Evolutionary conservation across 2,329 filamentous ascomycete genomes (phyloP), one percentile per base, ranked within the genome.

Genomic region (Rhytidhysteron rufulum): DNA sequence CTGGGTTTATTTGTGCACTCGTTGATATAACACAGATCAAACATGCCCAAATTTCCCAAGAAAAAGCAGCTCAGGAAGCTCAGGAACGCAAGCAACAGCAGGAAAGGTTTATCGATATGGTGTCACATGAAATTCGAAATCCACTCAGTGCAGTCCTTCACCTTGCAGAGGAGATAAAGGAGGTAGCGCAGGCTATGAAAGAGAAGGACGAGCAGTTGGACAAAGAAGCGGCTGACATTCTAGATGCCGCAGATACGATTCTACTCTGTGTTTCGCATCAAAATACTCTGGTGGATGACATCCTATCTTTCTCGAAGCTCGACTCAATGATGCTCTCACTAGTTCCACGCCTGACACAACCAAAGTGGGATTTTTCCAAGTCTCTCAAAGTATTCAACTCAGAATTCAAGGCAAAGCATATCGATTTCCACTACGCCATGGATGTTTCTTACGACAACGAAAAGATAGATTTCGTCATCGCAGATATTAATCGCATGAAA

Each of bases 1-100:
- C 67, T 5, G 69, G 69, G 2, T 72, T 69, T 45, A 70, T 72
- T 5, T 71, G 68, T 43, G 68, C 67, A 16, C 59, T 73, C 8
- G 66, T 72, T 11, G 69, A 72, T 40, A 71, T 72, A 27, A 71
- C 65, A 13, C 62, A 66, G 13, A 69, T 71, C 43, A 72, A 72
- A 42, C 59, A 61, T 29, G 68, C 68, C 3, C 62, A 71, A 39
- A 37, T 70, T 7, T 47, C 61, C 3, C 67, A 72, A 36, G 59
- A 68, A 24, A 64, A 66, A 37, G 65, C 65, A 10, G 69, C 69
- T 2, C 56, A 56, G 15, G 67, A 71, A 44, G 69, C 69, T 2
- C 54, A 57, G 29, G 68, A 72, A 31, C 52, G 67, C 8, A 71
- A 71, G 34, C 60, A 67, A 37, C 69, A 72, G 39, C 69, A 72